Evolutionary conservation across 192 early-diverging fungal genomes (phyloP), one percentile per base, ranked within the genome.

Genomic region (Coemansia sp.): DNA sequence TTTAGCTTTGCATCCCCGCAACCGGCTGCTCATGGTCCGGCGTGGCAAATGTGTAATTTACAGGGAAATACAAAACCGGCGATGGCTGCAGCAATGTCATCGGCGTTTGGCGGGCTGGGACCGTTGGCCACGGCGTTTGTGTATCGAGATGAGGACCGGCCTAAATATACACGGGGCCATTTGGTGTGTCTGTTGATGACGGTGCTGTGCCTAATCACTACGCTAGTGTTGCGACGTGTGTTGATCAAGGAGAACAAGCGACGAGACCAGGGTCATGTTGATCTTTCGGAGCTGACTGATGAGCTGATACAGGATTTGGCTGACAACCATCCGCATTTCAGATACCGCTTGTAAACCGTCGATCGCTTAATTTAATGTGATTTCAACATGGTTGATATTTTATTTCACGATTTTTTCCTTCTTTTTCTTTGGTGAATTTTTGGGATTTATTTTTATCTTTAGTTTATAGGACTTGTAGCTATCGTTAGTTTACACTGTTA

Each of bases 1-100:
- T 82, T 82, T 32, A 76, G 72, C 48, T 76, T 82, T 76, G 79
- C 79, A 5, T 76, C 79, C 48, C 70, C 79, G 25, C 79, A 72
- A 57, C 73, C 73, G 3, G 73, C 73, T 0, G 79, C 79, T 5
- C 79, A 76, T 17, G 70, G 63, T 0, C 79, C 79, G 5, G 73
- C 79, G 2, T 82, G 79, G 79, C 66, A 57, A 39, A 68, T 76
- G 70, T 69, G 73, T 14, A 82, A 82, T 61, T 64, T 69, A 60
- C 73, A 73, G 27, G 73, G 79, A 0, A 66, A 56, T 24, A 82
- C 79, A 8, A 82, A 82, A 58, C 79, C 73, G 7, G 79, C 73
- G 6, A 76, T 82, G 65, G 73, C 73, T 29, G 74, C 73, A 7
- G 70, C 79, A 5, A 27, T 82, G 10, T 57, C 65, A 0, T 70